Conservation (phyloP, 1,284 basidiomycete species). For the Crucibulum parvulum region DNA sequence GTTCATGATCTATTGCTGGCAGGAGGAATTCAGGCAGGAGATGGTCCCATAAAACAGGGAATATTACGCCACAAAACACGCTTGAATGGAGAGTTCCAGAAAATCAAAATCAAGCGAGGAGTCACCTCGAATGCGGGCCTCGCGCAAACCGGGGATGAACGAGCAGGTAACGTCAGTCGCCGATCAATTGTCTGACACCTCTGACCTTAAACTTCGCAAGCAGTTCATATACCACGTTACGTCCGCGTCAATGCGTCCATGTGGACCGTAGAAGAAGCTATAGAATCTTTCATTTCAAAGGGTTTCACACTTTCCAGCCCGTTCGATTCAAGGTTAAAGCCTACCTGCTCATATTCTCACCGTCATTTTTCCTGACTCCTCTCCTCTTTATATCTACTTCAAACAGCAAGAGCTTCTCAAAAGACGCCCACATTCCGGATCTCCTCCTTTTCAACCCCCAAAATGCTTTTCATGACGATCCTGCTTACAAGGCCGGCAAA, state of each 20-base stretch:
- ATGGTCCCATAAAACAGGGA: constrained; percentile 87
- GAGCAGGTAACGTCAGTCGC: constrained; percentile 57
- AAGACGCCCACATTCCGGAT: constrained; percentile 82
- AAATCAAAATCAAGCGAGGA: constrained; percentile 84
- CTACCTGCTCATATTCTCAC: constrained; percentile 23
- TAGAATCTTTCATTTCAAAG: constrained; percentile 55
- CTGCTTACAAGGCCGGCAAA: constrained; percentile 74
- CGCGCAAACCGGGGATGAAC: constrained; percentile 62
- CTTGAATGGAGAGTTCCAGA: constrained; percentile 85
- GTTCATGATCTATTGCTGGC: constrained; percentile 88
- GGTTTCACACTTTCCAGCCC: constrained; percentile 63
- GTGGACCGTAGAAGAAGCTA: constrained; percentile 68
- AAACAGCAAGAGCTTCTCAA: constrained; percentile 65
- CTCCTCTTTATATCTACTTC: constrained; percentile 3
- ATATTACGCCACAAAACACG: constrained; percentile 86
- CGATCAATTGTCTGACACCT: constrained; percentile 4
- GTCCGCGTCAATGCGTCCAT: constrained; percentile 84
- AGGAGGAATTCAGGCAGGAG: constrained; percentile 84
- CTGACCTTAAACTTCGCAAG: constrained; percentile 11
- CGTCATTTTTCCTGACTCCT: constrained; percentile 7
- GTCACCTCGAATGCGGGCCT: constrained; percentile 72
- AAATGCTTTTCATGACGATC: constrained; percentile 65
- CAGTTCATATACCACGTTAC: constrained; percentile 83
- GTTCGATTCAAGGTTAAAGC: constrained; percentile 52
- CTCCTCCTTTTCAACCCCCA: constrained; percentile 81